phyloP scores from a whole-genome alignment of 495 filamentous ascomycete genomes.

The Podospora tetraspora region DNA sequence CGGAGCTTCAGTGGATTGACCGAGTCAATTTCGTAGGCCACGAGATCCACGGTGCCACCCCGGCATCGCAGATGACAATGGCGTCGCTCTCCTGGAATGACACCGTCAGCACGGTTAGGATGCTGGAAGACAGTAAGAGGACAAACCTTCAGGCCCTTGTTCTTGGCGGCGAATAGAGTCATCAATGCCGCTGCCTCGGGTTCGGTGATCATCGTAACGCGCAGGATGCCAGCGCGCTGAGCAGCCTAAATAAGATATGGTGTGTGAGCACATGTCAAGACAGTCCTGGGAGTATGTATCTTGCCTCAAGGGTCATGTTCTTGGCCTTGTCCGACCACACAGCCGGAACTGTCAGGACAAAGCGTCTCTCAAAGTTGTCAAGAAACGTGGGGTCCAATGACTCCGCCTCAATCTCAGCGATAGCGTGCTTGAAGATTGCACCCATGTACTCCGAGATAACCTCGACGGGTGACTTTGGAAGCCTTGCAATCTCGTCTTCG shows the following conservation, averaged over 20 bases:
- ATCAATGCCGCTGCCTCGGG: slow-evolving; percentile 48
- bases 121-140: not conserved
- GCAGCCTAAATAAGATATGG: not conserved
- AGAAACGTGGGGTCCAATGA: not conserved
- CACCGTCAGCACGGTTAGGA: not conserved
- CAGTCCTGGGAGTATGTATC: not conserved
- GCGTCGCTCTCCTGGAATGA: slow-evolving; percentile 29
- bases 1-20: not conserved
- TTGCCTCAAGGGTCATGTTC: slow-evolving; percentile 7
- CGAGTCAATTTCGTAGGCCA: slow-evolving; percentile 40
- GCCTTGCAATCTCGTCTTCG: not conserved
- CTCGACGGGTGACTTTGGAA: not conserved
- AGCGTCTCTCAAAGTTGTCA: not conserved
- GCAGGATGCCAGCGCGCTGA: not conserved
- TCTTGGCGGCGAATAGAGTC: slow-evolving; percentile 33
- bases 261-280: not conserved
- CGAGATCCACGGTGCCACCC: slow-evolving; percentile 47
- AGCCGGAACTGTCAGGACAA: slow-evolving; percentile 8
- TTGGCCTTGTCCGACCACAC: slow-evolving; percentile 13
- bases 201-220: slow-evolving; percentile 23
- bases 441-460: not conserved
- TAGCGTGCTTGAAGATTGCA: not conserved
- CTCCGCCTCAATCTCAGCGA: not conserved
- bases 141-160: slow-evolving; percentile 16
- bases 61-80: slow-evolving; percentile 44